Conservation (phyloP, 805 yeast genomes). For the Candida michaelii region DNA sequence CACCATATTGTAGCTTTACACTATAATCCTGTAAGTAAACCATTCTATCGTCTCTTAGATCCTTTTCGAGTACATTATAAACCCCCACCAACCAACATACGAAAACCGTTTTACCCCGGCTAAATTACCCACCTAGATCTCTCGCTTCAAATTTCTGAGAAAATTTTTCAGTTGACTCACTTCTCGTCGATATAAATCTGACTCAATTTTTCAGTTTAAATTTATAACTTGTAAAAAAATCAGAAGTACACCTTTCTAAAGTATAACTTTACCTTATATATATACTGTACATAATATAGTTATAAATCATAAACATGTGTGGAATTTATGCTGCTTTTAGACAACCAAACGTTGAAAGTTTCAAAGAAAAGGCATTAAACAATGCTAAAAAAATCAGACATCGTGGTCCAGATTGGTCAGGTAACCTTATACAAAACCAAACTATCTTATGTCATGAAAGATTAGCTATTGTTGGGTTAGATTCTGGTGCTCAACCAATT, state of each 20-base stretch:
- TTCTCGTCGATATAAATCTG: constrained; percentile 5
- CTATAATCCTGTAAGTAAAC: no score
- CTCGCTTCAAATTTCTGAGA: constrained; percentile 3
- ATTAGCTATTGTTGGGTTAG: constrained; percentile 95
- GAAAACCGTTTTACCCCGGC: no score
- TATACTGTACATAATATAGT: no score
- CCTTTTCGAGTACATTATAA: no score
- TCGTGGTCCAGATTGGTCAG: constrained; percentile 99
- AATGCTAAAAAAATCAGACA: constrained; percentile 92
- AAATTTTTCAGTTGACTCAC: constrained; percentile 14
- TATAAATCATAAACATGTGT: no score
- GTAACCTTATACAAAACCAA: constrained; percentile 74
- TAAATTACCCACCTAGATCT: not conserved
- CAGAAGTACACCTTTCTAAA: no score
- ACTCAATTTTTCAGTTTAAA: constrained; percentile 3
- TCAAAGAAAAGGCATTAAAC: constrained; percentile 86
- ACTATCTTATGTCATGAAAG: constrained; percentile 94
- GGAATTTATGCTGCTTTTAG: constrained; percentile 94
- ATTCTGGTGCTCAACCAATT: constrained; percentile 98
- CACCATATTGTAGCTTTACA: no score
- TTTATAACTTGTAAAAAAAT: not conserved
- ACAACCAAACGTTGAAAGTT: constrained; percentile 75
- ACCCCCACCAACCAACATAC: no score
- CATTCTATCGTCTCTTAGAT: no score
- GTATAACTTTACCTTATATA: no score